These are phyloP conservation scores for Zymoseptoria passerinii DNA, from an alignment of 2,329 filamentous ascomycete species.

Conservation along the genomic window DNA sequence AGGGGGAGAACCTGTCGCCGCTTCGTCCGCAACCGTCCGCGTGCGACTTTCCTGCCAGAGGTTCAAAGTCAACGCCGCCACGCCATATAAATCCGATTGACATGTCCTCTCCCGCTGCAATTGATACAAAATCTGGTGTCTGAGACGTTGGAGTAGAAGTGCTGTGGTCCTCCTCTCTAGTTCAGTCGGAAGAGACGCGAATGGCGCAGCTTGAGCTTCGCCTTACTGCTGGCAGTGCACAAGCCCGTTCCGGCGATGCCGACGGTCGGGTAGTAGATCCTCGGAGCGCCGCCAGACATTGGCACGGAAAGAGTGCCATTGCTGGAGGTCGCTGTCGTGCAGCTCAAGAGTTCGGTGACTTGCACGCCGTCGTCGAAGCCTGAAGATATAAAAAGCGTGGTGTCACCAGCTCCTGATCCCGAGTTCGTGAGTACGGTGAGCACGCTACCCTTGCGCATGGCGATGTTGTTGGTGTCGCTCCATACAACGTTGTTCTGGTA, in stretches of 20 bases:
- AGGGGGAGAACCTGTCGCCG: not conserved
- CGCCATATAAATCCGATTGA: not conserved
- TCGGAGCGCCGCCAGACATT: constrained; percentile 30
- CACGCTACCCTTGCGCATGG: constrained; percentile 41
- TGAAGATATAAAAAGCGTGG: constrained; percentile 22
- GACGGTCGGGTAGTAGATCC: constrained; percentile 30
- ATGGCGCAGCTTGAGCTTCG: not conserved
- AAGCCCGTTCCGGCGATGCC: constrained; percentile 1
- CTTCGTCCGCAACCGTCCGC: not conserved
- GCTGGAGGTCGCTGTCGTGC: constrained; percentile 24
- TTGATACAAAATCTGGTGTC: not conserved
- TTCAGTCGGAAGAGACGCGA: not conserved
- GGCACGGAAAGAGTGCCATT: constrained; percentile 27
- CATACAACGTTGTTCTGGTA: constrained; percentile 35
- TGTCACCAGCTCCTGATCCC: constrained; percentile 19
- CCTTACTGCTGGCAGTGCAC: constrained; percentile 2
- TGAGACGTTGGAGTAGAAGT: not conserved
- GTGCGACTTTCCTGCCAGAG: not conserved
- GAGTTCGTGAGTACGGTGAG: constrained; percentile 31
- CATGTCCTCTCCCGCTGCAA: not conserved
- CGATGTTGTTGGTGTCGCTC: constrained; percentile 37
- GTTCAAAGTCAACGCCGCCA: not conserved
- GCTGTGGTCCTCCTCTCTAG: not conserved
- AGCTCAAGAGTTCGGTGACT: constrained; percentile 34
- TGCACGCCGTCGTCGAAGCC: constrained; percentile 23